Conservation (phyloP, 2,329 filamentous ascomycete genomes). For the Cladophialophora chaetospira region DNA sequence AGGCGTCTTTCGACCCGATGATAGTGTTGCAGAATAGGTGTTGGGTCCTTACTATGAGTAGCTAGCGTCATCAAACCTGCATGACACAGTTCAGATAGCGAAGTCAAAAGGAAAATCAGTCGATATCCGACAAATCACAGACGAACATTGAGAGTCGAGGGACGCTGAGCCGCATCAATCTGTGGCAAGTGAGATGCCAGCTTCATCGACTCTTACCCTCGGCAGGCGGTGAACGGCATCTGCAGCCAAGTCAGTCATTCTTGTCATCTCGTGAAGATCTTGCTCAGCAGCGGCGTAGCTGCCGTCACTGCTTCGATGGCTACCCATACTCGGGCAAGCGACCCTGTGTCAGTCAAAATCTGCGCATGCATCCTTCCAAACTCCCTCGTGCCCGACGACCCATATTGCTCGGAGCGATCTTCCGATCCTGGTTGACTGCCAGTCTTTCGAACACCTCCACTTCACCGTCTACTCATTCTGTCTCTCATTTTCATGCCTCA, state of each 20-base stretch:
- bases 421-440: neutral
- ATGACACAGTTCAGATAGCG: neutral
- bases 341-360: too few species aligned
- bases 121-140: neutral
- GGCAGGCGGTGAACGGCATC: too few species aligned
- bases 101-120: neutral
- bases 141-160: neutral
- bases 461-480: conserved; percentile 3
- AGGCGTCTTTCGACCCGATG: neutral
- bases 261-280: too few species aligned
- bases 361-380: neutral
- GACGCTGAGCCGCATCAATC: neutral
- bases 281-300: too few species aligned
- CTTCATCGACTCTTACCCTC: too few species aligned
- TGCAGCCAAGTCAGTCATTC: too few species aligned
- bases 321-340: too few species aligned
- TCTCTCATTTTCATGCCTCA: conserved; percentile 2
- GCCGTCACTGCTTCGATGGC: too few species aligned
- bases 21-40: too few species aligned
- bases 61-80: neutral
- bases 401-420: neutral
- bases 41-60: neutral
- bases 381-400: neutral
- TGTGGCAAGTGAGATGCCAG: neutral
- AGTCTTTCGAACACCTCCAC: conserved; percentile 7